Evolutionary conservation across 257 asterid species (phyloP).

Genomic region (Coffea canephora): DNA sequence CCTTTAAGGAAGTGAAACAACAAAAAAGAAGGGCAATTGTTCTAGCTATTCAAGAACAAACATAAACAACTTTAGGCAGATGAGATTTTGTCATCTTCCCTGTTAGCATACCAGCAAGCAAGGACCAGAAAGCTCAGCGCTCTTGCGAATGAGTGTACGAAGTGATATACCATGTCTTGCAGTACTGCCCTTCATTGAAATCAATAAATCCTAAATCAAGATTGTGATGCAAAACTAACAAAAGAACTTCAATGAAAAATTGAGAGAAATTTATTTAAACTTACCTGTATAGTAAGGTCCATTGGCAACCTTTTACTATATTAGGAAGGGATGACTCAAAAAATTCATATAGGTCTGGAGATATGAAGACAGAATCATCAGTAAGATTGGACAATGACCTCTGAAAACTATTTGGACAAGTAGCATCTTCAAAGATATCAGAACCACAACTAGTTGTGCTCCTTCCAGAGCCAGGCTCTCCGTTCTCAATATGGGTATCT

Average conservation of each 20-base stretch:
- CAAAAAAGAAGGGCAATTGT: neutral
- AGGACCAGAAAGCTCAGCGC: conserved; percentile 66
- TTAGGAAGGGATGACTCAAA: conserved; percentile 88
- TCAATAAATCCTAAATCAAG: conserved; percentile 35
- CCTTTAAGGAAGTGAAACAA: neutral
- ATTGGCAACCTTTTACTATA: conserved; percentile 87
- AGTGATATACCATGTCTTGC: conserved; percentile 92
- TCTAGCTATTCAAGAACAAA: neutral
- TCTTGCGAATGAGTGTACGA: conserved; percentile 75
- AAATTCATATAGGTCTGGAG: conserved; percentile 67
- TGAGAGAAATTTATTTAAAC: conserved; percentile 1
- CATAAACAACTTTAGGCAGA: neutral
- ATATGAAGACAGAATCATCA: conserved; percentile 65
- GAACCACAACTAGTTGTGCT: conserved; percentile 47
- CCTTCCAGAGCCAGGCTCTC: conserved; percentile 53
- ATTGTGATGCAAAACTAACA: conserved; percentile 12
- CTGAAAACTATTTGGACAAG: conserved; percentile 42
- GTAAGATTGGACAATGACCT: conserved; percentile 52
- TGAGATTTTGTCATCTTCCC: neutral
- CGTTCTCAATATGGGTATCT: conserved; percentile 31
- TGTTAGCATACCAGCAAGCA: conserved; percentile 64
- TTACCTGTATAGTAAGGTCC: conserved; percentile 86
- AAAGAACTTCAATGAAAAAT: neutral
- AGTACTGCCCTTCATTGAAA: conserved; percentile 91
- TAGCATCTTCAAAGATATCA: conserved; percentile 65